Percentiles rank a stretch among this genome's conserved stretches.
These are phyloP conservation scores for Ustilago trichophora DNA, from an alignment of 1,284 basidiomycete species.

Conservation along the genomic window DNA sequence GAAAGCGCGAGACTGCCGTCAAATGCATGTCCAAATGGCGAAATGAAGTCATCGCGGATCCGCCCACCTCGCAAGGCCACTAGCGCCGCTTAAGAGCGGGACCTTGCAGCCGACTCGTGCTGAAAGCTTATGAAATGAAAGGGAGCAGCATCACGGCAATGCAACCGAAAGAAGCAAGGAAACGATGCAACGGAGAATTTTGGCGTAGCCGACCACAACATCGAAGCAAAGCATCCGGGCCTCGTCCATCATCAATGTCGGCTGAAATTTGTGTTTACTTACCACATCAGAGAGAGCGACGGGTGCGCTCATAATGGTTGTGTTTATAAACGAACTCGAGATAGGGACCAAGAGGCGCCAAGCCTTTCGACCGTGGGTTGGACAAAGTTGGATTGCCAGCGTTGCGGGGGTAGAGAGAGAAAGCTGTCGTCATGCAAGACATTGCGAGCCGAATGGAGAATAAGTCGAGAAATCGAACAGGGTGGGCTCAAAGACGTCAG, in stretches of 20 bases:
- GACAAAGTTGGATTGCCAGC: too few relatives aligned
- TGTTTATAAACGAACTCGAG: too few relatives aligned
- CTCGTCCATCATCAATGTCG: constrained; percentile 11
- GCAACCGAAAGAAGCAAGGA: background rate
- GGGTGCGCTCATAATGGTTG: constrained; percentile 3
- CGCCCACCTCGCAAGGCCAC: too few relatives aligned
- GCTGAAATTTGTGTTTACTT: constrained; percentile 6
- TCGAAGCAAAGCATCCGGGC: background rate
- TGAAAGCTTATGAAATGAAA: background rate
- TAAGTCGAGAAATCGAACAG: constrained; percentile 1
- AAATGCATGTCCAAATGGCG: too few relatives aligned
- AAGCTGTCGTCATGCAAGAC: constrained; percentile 20
- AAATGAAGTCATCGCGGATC: constrained; percentile 14
- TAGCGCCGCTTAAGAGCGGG: constrained; percentile 1
- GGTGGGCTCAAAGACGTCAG: too few relatives aligned
- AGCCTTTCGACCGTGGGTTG: too few relatives aligned
- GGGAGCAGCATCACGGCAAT: background rate
- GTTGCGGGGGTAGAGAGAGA: background rate
- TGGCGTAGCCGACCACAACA: background rate
- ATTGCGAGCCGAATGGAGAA: background rate
- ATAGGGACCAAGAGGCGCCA: too few relatives aligned
- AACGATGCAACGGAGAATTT: background rate
- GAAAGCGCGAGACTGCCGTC: too few relatives aligned
- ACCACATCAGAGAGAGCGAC: constrained; percentile 10
- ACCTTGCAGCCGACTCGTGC: background rate